Base-by-base conservation (phyloP, 345 rosid genomes). In the Populus simonii region DNA sequence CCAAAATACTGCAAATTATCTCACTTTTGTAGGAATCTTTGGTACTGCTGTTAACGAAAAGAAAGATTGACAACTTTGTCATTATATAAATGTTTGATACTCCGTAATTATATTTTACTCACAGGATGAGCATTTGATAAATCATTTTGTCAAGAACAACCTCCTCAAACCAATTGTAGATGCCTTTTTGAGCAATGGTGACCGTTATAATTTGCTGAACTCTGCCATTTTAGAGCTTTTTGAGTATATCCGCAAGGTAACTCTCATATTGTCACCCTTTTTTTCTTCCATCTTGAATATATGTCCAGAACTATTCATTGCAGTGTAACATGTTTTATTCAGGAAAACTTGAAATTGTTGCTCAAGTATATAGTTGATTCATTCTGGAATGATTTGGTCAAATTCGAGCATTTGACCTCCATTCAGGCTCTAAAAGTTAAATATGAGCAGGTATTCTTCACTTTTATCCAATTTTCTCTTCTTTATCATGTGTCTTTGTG, bases 201-300 rank as follows among this genome's bases (percentile, higher is more conserved):
- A 87, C 82, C 97, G 97, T 33, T 96, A 94, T 85, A 92, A 96
- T 84, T 83, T 96, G 79, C 89, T 96, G 74, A 93, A 96, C 79
- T 96, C 99, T 74, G 93, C 94, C 51, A 89, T 96, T 76, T 80
- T 96, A 78, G 99, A 96, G 74, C 96, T 94, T 80, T 88, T 96
- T 78, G 99, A 96, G 87, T 88, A 85, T 83, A 94, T 96, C 77
- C 89, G 92, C 80, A 96, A 92, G 98, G 99, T 95, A 72, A 57
- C 66, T 77, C 74, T 74, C 45, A 45, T 74, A 57, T 5, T 68
- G 22, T 2, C 27, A 12, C 9, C 20, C 29, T 73, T 41, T 72
- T 67, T 20, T 79, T 68, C 76, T 68, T 62, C 73, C 63, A 62
- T 79, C 66, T 69, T 80, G 47, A 43, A 65, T 69, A 74, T 68